These are phyloP conservation scores for Tuber umbilicatum DNA, from an alignment of 495 filamentous ascomycete species.

Conservation along the genomic window DNA sequence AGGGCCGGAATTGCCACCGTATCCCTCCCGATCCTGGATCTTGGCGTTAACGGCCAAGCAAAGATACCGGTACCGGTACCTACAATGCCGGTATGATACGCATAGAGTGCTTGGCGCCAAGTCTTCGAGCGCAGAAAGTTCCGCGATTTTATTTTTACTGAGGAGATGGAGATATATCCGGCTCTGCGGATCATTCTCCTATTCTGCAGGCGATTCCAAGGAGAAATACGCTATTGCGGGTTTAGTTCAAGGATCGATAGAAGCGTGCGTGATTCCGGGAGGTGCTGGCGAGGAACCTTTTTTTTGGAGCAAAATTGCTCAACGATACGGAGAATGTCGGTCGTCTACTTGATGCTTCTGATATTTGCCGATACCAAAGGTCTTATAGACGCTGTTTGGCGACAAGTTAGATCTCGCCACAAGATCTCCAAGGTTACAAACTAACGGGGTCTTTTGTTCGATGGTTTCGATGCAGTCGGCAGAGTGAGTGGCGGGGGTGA, in stretches of 20 bases:
- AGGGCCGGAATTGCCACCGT: not conserved
- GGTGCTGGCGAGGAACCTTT: not conserved
- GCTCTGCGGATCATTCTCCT: not conserved
- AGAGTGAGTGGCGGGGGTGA: not conserved
- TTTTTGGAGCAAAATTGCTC: not conserved
- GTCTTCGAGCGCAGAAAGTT: not conserved
- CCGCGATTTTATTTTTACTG: not conserved
- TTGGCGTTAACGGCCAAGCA: not conserved
- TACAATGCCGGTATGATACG: no score
- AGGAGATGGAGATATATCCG: not conserved
- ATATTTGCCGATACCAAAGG: not conserved
- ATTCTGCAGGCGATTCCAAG: not conserved
- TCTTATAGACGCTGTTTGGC: not conserved
- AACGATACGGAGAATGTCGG: not conserved
- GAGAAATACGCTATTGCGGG: not conserved
- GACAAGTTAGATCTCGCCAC: not conserved
- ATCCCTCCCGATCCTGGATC: not conserved
- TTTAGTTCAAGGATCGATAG: not conserved
- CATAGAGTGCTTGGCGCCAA: not conserved
- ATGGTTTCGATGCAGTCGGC: not conserved
- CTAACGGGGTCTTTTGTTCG: not conserved
- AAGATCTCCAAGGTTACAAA: not conserved
- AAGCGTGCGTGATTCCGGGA: not conserved
- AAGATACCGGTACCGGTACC: no score
- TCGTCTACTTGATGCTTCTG: not conserved